Evolutionary conservation across 345 rosid species (phyloP), one percentile per base, ranked within the genome.

Genomic region (Citrus reticulata): DNA sequence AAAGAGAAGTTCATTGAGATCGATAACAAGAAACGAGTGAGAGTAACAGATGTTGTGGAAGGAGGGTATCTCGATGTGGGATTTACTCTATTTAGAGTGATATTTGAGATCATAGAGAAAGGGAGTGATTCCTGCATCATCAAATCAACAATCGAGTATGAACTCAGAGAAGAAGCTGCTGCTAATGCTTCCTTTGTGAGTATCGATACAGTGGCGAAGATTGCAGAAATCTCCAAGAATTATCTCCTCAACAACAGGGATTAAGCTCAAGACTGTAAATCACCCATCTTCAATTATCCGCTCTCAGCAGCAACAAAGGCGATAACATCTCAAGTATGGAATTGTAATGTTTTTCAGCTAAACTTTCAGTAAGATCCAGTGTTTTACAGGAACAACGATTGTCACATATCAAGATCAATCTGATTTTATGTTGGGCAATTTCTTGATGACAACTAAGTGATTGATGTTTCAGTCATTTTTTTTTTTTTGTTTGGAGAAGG

Each of bases 1-100:
- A 75, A 67, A 58, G 80, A 81, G 75, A 78, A 65, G 82, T 74
- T 35, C 61, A 75, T 63, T 4, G 75, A 49, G 78, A 42, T 78
- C 3, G 80, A 84, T 59, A 3, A 76, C 19, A 69, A 81, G 57
- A 76, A 30, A 11, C 72, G 61, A 2, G 17, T 75, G 10, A 84
- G 76, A 22, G 82, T 70, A 55, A 22, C 72, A 19, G 82, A 81
- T 59, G 32, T 20, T 0, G 25, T 81, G 0, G 84, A 81, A 78
- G 80, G 84, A 29, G 76, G 68, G 24, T 54, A 37, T 67, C 16
- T 73, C 62, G 80, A 81, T 10, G 1, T 76, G 22, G 84, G 83
- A 9, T 69, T 81, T 37, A 57, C 51, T 22, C 20, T 72, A 34
- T 79, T 35, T 13, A 35, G 68, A 24, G 24, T 79, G 58, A 66